Evolutionary conservation across 2,329 filamentous ascomycete genomes (phyloP).

Genomic region (Fusarium decemcellulare): DNA sequence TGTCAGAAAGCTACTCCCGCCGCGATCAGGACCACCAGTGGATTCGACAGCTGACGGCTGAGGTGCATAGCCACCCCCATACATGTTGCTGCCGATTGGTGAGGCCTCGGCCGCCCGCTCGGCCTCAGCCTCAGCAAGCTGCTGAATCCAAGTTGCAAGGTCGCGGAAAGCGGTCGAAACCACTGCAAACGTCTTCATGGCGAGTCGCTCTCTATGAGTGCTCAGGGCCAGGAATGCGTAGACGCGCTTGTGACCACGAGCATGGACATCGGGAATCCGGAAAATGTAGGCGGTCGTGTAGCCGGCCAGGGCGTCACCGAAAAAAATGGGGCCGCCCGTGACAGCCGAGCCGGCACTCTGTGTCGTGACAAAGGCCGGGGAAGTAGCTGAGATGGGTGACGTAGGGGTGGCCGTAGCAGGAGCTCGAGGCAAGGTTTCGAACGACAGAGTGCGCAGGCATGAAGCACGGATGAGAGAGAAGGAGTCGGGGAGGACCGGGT

Average conservation of each 20-base stretch:
- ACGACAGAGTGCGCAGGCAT: slow-evolving; percentile 76
- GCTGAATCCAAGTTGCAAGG: slow-evolving; percentile 75
- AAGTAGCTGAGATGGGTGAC: slow-evolving; percentile 53
- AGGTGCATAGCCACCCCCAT: slow-evolving; percentile 52
- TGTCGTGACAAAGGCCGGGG: slow-evolving; percentile 68
- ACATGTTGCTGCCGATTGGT: slow-evolving; percentile 57
- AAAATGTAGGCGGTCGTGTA: slow-evolving; percentile 81
- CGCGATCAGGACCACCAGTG: slow-evolving; percentile 53
- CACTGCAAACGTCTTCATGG: slow-evolving; percentile 76
- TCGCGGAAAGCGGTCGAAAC: slow-evolving; percentile 75
- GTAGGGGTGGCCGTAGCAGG: slow-evolving; percentile 59
- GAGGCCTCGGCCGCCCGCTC: slow-evolving; percentile 66
- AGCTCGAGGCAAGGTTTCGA: slow-evolving; percentile 74
- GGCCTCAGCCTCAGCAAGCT: slow-evolving; percentile 74
- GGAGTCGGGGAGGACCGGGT: slow-evolving; percentile 71
- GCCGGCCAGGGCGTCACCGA: slow-evolving; percentile 74
- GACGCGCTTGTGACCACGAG: slow-evolving; percentile 77
- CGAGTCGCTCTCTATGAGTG: slow-evolving; percentile 74
- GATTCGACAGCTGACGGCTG: slow-evolving; percentile 48
- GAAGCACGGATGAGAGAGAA: slow-evolving; percentile 78
- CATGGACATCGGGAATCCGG: slow-evolving; percentile 77
- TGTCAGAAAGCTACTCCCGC: slow-evolving; percentile 69
- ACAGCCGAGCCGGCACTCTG: slow-evolving; percentile 68
- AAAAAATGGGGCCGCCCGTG: slow-evolving; percentile 77
- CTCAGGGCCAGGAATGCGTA: slow-evolving; percentile 77